A percentile compares a stretch with the other conserved stretches of the same genome.
Conservation (phyloP, 805 yeast genomes). For the Teunomyces pallodes region DNA sequence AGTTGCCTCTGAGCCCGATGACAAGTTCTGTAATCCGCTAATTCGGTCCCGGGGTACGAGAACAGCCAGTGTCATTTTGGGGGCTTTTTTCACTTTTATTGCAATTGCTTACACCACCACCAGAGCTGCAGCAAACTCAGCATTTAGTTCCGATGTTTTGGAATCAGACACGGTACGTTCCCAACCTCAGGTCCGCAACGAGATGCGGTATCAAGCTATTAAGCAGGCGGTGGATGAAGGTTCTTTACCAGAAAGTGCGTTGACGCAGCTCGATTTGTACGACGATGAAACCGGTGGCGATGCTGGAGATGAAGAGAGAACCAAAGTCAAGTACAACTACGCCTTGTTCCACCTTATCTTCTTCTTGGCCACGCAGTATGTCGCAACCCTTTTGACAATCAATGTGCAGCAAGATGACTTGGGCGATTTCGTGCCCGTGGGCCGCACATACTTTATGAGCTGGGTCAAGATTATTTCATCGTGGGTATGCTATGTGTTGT, state of each 20-base stretch:
- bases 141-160: constrained; percentile 41
- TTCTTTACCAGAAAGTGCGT: constrained; percentile 87
- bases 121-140: constrained; percentile 77
- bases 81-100: constrained; percentile 89
- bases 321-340: constrained; percentile 76
- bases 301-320: constrained; percentile 48
- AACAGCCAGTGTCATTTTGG: constrained; percentile 80
- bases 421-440: constrained; percentile 94
- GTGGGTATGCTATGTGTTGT: constrained; percentile 84
- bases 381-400: constrained; percentile 88
- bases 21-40: constrained; percentile 85
- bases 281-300: constrained; percentile 38
- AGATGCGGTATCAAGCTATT: constrained; percentile 82
- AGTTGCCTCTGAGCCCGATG: constrained; percentile 95
- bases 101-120: constrained; percentile 98
- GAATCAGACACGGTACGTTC: constrained; percentile 18
- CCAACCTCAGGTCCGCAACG: constrained; percentile 53
- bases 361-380: constrained; percentile 94
- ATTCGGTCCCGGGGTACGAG: constrained; percentile 88
- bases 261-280: constrained; percentile 66
- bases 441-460: constrained; percentile 90
- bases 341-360: constrained; percentile 86
- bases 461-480: constrained; percentile 93
- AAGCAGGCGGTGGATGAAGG: constrained; percentile 97
- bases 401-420: constrained; percentile 80